Conservation (phyloP, 2,329 filamentous ascomycete genomes). For the Fusarium dlaminii region DNA sequence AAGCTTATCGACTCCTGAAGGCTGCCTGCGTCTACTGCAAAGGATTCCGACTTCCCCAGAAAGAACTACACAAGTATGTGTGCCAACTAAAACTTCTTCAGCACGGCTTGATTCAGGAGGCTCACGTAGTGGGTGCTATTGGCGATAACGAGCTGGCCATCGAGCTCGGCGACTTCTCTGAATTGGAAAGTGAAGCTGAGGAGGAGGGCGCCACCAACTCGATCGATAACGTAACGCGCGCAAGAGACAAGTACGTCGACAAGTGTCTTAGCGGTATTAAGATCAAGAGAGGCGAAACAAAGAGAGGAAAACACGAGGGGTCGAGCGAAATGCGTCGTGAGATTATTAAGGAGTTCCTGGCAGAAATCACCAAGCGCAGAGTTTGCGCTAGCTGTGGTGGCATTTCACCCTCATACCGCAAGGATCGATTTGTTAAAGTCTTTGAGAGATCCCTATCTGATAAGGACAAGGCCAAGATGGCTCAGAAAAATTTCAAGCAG, state of each 20-base stretch:
- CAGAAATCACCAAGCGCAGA: constrained; percentile 73
- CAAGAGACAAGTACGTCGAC: constrained; percentile 75
- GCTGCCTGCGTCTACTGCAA: constrained; percentile 93
- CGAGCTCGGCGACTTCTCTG: constrained; percentile 46
- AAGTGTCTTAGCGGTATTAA: constrained; percentile 72
- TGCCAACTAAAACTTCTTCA: constrained; percentile 90
- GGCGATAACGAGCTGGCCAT: constrained; percentile 56
- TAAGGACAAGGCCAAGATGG: constrained; percentile 83
- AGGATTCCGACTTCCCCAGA: constrained; percentile 80
- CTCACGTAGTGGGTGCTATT: constrained; percentile 64
- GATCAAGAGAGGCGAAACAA: constrained; percentile 57
- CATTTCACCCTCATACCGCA: constrained; percentile 84
- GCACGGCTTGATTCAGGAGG: constrained; percentile 80
- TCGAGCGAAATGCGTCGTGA: constrained; percentile 78
- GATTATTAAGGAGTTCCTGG: constrained; percentile 84
- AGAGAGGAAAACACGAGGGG: constrained; percentile 81
- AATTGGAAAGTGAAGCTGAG: constrained; percentile 66
- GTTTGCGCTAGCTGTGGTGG: constrained; percentile 74
- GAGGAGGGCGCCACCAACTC: constrained; percentile 65
- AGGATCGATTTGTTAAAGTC: constrained; percentile 91
- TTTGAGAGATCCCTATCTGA: constrained; percentile 82
- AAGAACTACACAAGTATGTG: constrained; percentile 78
- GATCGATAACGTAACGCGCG: constrained; percentile 63
- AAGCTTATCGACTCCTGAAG: constrained; percentile 83
- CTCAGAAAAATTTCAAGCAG: constrained; percentile 71